Conservation (phyloP, 495 filamentous ascomycete genomes). For the Penicillium pancosmium region DNA sequence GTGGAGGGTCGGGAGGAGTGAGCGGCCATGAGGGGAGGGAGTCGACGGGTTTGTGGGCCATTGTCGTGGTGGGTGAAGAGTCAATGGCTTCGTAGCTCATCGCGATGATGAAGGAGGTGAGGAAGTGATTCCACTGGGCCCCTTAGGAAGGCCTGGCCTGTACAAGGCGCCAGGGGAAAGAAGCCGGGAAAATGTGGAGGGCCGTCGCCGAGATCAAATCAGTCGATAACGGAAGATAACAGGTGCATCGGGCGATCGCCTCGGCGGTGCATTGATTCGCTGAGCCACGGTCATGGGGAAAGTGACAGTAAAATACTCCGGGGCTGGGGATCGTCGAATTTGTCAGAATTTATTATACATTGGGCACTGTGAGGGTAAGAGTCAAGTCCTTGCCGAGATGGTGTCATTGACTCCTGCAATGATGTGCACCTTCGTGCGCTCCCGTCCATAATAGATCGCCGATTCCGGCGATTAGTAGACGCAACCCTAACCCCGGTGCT, state of each 20-base stretch:
- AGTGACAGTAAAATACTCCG: background rate
- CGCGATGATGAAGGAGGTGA: background rate
- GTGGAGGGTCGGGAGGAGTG: slow-evolving; percentile 46
- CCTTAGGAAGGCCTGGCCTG: background rate
- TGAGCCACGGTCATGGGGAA: background rate
- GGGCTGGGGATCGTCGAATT: background rate
- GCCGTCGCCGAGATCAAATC: slow-evolving; percentile 15
- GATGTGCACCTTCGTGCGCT: background rate
- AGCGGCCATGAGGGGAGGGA: slow-evolving; percentile 27
- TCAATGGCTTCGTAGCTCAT: slow-evolving; percentile 13
- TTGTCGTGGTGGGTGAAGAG: slow-evolving; percentile 7
- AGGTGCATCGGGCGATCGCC: slow-evolving; percentile 22
- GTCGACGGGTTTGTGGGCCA: slow-evolving; percentile 8
- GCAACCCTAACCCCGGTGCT: too few relatives aligned
- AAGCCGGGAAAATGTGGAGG: slow-evolving; percentile 26
- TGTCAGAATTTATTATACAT: background rate
- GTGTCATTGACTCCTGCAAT: slow-evolving; percentile 23
- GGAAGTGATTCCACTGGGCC: background rate
- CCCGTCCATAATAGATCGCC: too few relatives aligned
- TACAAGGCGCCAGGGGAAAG: slow-evolving; percentile 1
- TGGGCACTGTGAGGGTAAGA: background rate
- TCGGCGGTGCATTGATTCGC: slow-evolving; percentile 3
- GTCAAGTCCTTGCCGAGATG: slow-evolving; percentile 12
- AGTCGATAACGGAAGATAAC: slow-evolving; percentile 34
- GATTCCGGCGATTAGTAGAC: too few relatives aligned